These are phyloP conservation scores for Ophiocordyceps sinensis DNA, from an alignment of 2,329 filamentous ascomycete genomes.

Conservation along the genomic window DNA sequence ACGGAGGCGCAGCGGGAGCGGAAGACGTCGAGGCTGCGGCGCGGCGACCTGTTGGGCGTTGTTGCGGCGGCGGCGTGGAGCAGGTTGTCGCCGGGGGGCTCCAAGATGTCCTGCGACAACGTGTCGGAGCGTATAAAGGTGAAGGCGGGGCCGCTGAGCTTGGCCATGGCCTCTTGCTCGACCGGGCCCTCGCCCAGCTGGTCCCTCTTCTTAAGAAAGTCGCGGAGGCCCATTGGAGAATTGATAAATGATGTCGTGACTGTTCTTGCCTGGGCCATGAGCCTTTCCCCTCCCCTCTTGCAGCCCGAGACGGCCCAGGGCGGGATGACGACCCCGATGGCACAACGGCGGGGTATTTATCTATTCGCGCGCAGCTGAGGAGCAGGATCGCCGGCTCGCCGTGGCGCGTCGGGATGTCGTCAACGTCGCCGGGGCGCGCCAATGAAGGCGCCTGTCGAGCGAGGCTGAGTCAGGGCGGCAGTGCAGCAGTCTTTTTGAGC, in stretches of 20 bases:
- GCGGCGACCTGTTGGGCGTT: constrained; percentile 12
- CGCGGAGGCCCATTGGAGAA: constrained; percentile 23
- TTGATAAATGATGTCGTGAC: not conserved
- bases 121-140: constrained; percentile 80
- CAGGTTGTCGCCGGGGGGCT: constrained; percentile 37
- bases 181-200: constrained; percentile 6
- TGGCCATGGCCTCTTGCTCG: not conserved
- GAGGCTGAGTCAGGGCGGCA: not conserved
- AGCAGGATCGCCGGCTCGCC: constrained; percentile 13
- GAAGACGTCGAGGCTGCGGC: constrained; percentile 32
- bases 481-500: not conserved
- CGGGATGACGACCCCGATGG: not conserved
- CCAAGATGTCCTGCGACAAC: constrained; percentile 61
- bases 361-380: not conserved
- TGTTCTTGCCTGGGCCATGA: too few relatives aligned
- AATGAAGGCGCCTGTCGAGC: not conserved
- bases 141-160: constrained; percentile 44
- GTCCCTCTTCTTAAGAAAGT: constrained; percentile 40
- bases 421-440: not conserved
- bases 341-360: not conserved
- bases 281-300: too few relatives aligned
- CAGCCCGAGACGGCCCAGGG: not conserved
- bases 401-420: not conserved
- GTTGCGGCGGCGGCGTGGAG: not conserved
- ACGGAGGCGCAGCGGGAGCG: constrained; percentile 30